These are phyloP conservation scores for Malus hybrid DNA, from an alignment of 331 rosid genomes.

Conservation along the genomic window DNA sequence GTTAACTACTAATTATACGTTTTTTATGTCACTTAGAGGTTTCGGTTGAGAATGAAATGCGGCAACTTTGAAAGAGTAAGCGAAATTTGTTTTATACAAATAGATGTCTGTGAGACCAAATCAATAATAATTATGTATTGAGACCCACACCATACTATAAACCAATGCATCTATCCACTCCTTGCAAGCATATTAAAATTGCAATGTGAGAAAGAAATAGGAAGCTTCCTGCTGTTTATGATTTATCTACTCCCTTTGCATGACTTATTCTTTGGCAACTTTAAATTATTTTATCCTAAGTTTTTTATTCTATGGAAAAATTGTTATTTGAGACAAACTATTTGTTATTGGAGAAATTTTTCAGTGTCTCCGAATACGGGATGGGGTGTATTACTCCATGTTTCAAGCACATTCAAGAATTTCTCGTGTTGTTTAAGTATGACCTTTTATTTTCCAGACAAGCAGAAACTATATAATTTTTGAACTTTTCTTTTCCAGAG, in stretches of 20 bases:
- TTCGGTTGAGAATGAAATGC: not conserved
- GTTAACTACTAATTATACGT: too few species aligned
- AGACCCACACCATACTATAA: too few species aligned
- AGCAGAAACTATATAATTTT: too few species aligned
- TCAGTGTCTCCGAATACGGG: accelerated
- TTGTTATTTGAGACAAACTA: too few species aligned
- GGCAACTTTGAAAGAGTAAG: not conserved
- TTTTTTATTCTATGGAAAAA: not conserved
- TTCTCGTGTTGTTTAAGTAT: too few species aligned
- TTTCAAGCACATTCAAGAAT: too few species aligned
- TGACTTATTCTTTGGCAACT: not conserved
- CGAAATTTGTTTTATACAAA: not conserved
- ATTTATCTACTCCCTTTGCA: too few species aligned
- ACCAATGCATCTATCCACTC: not conserved
- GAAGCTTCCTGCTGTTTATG: not conserved
- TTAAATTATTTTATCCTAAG: not conserved
- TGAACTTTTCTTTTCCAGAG: too few species aligned
- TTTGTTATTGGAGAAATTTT: too few species aligned
- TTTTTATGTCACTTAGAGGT: not conserved
- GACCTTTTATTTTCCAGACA: too few species aligned
- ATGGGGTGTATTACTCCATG: too few species aligned
- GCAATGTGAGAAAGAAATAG: not conserved
- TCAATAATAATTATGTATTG: not conserved
- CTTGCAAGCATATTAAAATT: not conserved
- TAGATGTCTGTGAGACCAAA: not conserved